Evolutionary conservation across 805 yeast species (phyloP), one percentile per base, ranked within the genome.

Genomic region (Naumovozyma baii): DNA sequence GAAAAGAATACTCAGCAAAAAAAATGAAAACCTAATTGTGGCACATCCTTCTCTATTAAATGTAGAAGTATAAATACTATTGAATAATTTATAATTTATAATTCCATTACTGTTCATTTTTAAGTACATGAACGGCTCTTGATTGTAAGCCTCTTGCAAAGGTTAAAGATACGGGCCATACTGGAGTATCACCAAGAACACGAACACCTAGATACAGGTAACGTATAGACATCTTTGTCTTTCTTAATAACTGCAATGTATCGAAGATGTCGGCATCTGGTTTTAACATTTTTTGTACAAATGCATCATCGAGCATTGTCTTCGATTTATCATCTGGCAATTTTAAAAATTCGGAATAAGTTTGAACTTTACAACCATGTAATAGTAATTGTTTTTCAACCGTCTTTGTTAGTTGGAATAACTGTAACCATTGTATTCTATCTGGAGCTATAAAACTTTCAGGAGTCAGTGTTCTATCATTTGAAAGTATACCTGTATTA

Each of bases 61-160:
- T n/a, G n/a, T n/a, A n/a, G n/a, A n/a, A n/a, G n/a, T n/a, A n/a
- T n/a, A n/a, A n/a, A n/a, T n/a, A n/a, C n/a, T n/a, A n/a, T n/a
- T n/a, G n/a, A n/a, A n/a, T n/a, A n/a, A n/a, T n/a, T n/a, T n/a
- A n/a, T n/a, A n/a, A n/a, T n/a, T n/a, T n/a, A n/a, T n/a, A n/a
- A n/a, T n/a, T n/a, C n/a, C n/a, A n/a, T 22, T 22, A 7, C 10
- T 22, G 26, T 13, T n/a, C 31, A 8, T 29, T n/a, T 29, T 29
- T 29, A 8, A 29, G 14, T 36, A 59, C 58, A 42, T 52, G 49
- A n/a, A 72, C 66, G 5, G 79, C 77, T 51, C 87, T 70, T 17
- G 79, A 72, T 55, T 80, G 81, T 52, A 82, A 66, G 2, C 85
- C 87, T 52, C 81, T 88, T 0, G 88, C 88, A 63, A 81, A 80